Evolutionary conservation across 129 eudicot genomes (phyloP), one percentile per base, ranked within the genome.

Genomic region (Chrysanthemum seticuspe): DNA sequence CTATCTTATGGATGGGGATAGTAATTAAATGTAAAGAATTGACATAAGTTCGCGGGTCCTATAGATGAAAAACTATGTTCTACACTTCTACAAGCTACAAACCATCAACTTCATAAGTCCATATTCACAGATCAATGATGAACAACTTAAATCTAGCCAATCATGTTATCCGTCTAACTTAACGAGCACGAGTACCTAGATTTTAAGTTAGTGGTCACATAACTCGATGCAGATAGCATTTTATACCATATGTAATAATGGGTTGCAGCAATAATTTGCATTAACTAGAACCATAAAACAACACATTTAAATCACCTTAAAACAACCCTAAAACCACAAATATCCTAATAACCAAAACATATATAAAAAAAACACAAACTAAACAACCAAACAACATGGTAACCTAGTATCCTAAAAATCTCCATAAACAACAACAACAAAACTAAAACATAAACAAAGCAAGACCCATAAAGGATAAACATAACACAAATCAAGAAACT

Each of bases 41-140:
- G 64, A 65, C 72, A 74, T 65, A 19, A 65, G 54, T 53, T 13
- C 25, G 53, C 36, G 64, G 78, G 78, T 74, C 79, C 72, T 74
- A 65, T 63, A 67, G 15, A 62, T 14, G 15, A 34, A 77, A 77
- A n/a, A 56, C 62, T 62, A 54, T 69, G 29, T 54, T 68, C 18
- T 29, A 0, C 1, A 0, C 1, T 36, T 36, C 10, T 40, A 40
- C 47, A 40, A 40, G 10, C 47, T 40, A 40, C 10, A 40, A 40
- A 40, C 47, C 47, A 40, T 40, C 47, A 40, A 40, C 10, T 40
- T 40, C 8, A 8, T 40, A 40, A 40, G 10, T 40, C 47, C 47
- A 40, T 40, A 40, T 7, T 0, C 6, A 40, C 10, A 40, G 47
- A 40, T 40, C 44, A 36, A 36, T 36, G 44, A 7, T 36, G 9